Evolutionary conservation across 345 rosid species (phyloP), one percentile per base, ranked within the genome.

Genomic region (Bretschneidera sinensis): DNA sequence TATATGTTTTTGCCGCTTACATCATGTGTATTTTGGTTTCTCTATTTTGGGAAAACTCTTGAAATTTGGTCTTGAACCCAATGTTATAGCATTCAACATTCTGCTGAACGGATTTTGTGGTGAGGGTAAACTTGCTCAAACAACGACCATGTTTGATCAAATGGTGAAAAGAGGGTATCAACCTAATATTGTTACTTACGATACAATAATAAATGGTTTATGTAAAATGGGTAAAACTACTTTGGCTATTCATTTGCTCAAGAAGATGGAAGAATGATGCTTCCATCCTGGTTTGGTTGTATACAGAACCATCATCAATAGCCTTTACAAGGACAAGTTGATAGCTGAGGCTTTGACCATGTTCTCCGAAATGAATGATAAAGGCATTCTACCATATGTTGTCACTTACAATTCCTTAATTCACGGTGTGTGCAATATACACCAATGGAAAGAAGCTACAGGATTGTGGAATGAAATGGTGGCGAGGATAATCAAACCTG

Each of bases 381-480:
- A 57, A 21, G 51, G 34, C 19, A 49, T 57, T 48, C 21, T 17
- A 16, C 57, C 63, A 48, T 17, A 66, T 57, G 57, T 69, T 24
- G 48, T 55, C 14, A 54, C 62, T 21, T 61, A 45, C 53, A 68
- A n/a, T 6, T 28, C 21, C 21, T 43, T 56, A 35, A 55, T 69
- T 10, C n/a, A n/a, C n/a, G n/a, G n/a, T n/a, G n/a, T n/a, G n/a
- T 60, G 71, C 21, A 31, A 28, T 34, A 19, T 21, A n/a, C 64
- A 71, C 3, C 9, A 55, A 2, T 23, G n/a, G n/a, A n/a, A n/a
- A n/a, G n/a, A n/a, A n/a, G 76, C 54, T 43, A 52, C 21, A 10
- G 17, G 34, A 14, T 60, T 74, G 28, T 56, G 63, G 25, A 68
- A 48, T 22, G 78, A 74, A 8, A 64, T 69, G 78, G 13, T 54